Evolutionary conservation across 75 land plant genomes (phyloP), one percentile per base, ranked within the genome.

Genomic region (Selaginella tamariscina): DNA sequence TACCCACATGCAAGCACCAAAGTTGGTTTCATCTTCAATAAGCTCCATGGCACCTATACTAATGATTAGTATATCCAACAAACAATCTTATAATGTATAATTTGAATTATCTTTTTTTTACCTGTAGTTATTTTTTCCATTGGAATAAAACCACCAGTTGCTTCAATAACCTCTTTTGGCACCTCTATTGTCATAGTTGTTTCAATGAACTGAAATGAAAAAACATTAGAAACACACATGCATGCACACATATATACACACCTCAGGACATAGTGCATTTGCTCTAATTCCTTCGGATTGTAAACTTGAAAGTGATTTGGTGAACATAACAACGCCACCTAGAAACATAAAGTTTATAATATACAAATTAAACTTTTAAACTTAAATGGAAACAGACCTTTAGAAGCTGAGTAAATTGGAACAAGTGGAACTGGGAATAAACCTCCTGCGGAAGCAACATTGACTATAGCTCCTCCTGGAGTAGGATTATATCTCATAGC

Each of bases 1-100:
- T 28, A 95, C 84, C 99, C 99, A 95, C 55, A 95, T 71, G 65
- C 99, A 95, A 9, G 76, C 68, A 21, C 92, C 99, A 67, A 89
- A 85, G 76, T 87, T 88, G 66, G 66, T 82, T 28, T 91, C 99
- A 72, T 95, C 87, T 57, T 68, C 84, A 24, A 95, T 80, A 30
- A 95, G 87, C 79, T 82, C 79, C 73, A 87, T 82, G 31, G 87
- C 81, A 76, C 99, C 97, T 88, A 69, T 39, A 15, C 49, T 39
- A 5, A 5, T 39, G 49, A 39, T 5, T 39, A 39, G 49, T 39
- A 39, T 39, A 39, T 39, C 5, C 49, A 39, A 5, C 49, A n/a
- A n/a, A n/a, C n/a, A n/a, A n/a, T n/a, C n/a, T n/a, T n/a, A n/a
- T n/a, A n/a, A n/a, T n/a, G n/a, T n/a, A n/a, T n/a, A n/a, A n/a